phyloP scores from a whole-genome alignment of 352 stramenopile species.

The Peronospora tabacina region DNA sequence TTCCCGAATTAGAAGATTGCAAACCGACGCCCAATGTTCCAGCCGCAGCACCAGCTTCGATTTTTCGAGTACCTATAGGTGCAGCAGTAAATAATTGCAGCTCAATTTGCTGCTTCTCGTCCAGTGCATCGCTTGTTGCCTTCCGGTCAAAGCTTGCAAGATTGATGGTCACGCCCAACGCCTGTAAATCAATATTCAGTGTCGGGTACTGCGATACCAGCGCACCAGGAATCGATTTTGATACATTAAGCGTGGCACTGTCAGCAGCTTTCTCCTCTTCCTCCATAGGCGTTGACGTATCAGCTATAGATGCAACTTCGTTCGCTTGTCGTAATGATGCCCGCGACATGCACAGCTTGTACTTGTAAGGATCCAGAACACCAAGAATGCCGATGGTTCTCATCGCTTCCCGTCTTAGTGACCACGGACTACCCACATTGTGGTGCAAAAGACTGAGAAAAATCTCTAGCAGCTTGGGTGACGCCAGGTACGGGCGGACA shows the following conservation, averaged over 20 bases:
- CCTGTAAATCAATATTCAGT: constrained; percentile 51
- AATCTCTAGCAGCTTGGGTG: constrained; percentile 92
- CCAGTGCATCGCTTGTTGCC: constrained; percentile 47
- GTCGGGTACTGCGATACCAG: constrained; percentile 34
- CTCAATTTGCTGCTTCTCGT: constrained; percentile 86
- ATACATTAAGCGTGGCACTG: constrained; percentile 9
- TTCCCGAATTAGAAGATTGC: constrained; percentile 26
- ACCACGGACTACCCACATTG: constrained; percentile 85
- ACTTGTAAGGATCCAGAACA: constrained; percentile 94
- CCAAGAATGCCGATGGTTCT: constrained; percentile 93
- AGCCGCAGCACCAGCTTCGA: constrained; percentile 24
- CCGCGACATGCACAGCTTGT: constrained; percentile 77
- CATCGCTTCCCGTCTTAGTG: constrained; percentile 92
- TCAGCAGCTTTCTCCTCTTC: constrained; percentile 14
- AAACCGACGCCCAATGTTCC: constrained; percentile 21
- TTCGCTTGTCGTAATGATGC: constrained; percentile 64
- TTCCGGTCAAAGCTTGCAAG: constrained; percentile 50
- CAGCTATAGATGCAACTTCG: constrained; percentile 35
- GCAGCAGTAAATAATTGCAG: constrained; percentile 78
- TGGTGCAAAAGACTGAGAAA: constrained; percentile 92
- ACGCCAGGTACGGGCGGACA: constrained; percentile 92
- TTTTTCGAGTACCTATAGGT: constrained; percentile 72
- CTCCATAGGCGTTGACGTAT: constrained; percentile 13
- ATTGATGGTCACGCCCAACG: constrained; percentile 47
- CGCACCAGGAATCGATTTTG: constrained; percentile 10